Percentiles rank a stretch among this genome's conserved stretches.
Evolutionary conservation across 805 yeast species (phyloP).

Genomic region (Spathaspora arborariae): DNA sequence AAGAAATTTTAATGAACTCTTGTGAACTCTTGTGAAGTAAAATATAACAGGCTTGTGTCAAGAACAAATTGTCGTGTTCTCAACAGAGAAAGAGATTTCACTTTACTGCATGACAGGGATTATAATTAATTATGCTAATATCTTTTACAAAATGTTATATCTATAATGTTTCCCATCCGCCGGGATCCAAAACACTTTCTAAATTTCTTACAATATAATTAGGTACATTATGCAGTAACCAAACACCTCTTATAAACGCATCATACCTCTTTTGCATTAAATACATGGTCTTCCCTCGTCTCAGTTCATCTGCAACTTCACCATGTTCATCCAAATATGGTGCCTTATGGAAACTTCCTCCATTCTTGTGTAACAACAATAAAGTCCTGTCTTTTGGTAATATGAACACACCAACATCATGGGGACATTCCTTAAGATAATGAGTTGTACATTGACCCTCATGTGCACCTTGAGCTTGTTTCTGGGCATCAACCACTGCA

Average conservation of each 20-base stretch:
- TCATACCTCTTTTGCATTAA: slow-evolving; percentile 61
- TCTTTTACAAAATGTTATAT: not conserved
- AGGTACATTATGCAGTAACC: slow-evolving; percentile 78
- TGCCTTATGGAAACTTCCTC: slow-evolving; percentile 80
- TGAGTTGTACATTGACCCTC: slow-evolving; percentile 83
- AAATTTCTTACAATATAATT: slow-evolving; percentile 74
- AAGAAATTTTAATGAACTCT: too few species aligned
- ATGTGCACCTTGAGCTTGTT: slow-evolving; percentile 46
- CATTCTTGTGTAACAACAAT: slow-evolving; percentile 61
- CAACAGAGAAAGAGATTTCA: too few species aligned
- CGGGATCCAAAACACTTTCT: slow-evolving; percentile 77
- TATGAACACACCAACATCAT: slow-evolving; percentile 66
- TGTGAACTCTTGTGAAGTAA: too few species aligned
- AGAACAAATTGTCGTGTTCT: too few species aligned
- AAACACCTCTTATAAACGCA: slow-evolving; percentile 58
- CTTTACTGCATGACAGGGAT: not conserved
- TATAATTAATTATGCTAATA: not conserved
- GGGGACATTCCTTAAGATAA: slow-evolving; percentile 55
- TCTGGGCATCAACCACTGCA: slow-evolving; percentile 62
- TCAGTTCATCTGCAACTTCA: slow-evolving; percentile 71
- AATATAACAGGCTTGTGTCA: too few species aligned
- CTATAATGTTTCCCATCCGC: slow-evolving; percentile 92
- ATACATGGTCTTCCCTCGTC: slow-evolving; percentile 67
- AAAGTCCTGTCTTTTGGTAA: slow-evolving; percentile 66
- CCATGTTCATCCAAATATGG: slow-evolving; percentile 89